Percentiles rank a stretch among this genome's conserved stretches.
Evolutionary conservation across 139 green algal genomes (phyloP).

Genomic region (Chara braunii): DNA sequence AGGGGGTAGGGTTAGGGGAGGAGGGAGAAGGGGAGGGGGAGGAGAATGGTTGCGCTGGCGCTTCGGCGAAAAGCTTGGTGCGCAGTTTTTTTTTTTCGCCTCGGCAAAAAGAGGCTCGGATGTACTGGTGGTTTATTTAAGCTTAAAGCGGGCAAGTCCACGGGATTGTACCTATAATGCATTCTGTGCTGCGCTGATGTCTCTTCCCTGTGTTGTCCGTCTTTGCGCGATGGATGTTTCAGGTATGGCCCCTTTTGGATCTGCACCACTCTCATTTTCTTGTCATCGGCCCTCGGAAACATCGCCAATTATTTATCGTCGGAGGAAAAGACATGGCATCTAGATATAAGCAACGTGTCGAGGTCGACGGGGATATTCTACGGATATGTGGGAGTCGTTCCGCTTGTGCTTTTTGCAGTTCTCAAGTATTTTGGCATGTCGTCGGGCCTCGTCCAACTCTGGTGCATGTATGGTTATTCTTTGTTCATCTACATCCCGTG

Average conservation of each 20-base stretch:
- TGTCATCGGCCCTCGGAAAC: constrained; percentile 33
- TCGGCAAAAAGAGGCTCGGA: too few species aligned
- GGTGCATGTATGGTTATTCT: constrained; percentile 50
- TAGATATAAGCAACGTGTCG: constrained; percentile 45
- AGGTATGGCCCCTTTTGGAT: constrained; percentile 54
- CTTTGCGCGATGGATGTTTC: too few species aligned
- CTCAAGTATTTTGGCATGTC: constrained; percentile 28
- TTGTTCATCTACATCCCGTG: constrained; percentile 48
- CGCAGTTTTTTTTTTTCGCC: too few species aligned
- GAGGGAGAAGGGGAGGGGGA: too few species aligned
- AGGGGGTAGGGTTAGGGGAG: too few species aligned
- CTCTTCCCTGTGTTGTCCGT: too few species aligned
- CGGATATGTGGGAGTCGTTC: constrained; percentile 42
- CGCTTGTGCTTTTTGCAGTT: constrained; percentile 39
- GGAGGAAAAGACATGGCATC: constrained; percentile 30
- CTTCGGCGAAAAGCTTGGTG: too few species aligned
- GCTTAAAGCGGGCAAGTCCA: too few species aligned
- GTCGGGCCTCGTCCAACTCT: constrained; percentile 24
- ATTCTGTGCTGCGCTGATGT: too few species aligned
- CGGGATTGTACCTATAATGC: too few species aligned
- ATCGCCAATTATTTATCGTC: constrained; percentile 38
- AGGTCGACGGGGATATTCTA: constrained; percentile 41
- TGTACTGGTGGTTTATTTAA: too few species aligned
- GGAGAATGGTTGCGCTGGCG: too few species aligned
- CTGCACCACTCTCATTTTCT: constrained; percentile 50